Conservation (phyloP, 768 basidiomycete species). For the Termitomyces sp. region DNA sequence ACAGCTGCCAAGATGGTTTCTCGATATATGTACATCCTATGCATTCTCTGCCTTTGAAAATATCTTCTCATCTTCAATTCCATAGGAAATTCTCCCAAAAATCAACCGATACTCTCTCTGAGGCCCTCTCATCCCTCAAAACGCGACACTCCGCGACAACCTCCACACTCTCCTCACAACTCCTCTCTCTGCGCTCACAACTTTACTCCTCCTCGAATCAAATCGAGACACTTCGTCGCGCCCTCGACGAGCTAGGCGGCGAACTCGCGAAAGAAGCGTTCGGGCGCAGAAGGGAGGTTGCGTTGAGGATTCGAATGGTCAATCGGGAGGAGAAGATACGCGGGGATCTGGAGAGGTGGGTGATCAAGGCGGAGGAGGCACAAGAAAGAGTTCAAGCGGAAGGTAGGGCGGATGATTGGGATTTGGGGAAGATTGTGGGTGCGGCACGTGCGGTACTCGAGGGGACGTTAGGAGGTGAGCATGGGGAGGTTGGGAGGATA, state of each 20-base stretch:
- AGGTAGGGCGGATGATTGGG: conserved; percentile 6
- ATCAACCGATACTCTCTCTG: conserved; percentile 60
- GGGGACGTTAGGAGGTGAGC: conserved; percentile 17
- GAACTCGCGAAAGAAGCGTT: conserved; percentile 67
- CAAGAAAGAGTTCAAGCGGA: conserved; percentile 12
- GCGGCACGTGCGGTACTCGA: conserved; percentile 20
- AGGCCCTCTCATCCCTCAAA: conserved; percentile 51
- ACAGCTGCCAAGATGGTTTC: conserved; percentile 80
- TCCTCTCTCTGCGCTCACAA: conserved; percentile 35
- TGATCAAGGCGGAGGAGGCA: conserved; percentile 42
- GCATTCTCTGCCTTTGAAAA: neutral
- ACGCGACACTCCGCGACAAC: conserved; percentile 58
- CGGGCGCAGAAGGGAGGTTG: conserved; percentile 68
- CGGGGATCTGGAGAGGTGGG: conserved; percentile 52
- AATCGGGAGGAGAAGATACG: conserved; percentile 58
- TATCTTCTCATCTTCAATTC: neutral
- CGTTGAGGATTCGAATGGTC: conserved; percentile 54
- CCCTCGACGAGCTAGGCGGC: conserved; percentile 65
- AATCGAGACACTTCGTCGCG: conserved; percentile 44
- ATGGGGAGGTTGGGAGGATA: conserved; percentile 48
- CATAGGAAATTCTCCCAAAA: conserved; percentile 79
- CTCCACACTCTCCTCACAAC: conserved; percentile 46
- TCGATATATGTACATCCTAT: conserved; percentile 65
- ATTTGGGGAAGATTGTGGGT: conserved; percentile 14
- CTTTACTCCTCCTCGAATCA: conserved; percentile 38